These are phyloP conservation scores for Phytophthora pinifolia DNA, from an alignment of 352 stramenopile species.

Conservation along the genomic window DNA sequence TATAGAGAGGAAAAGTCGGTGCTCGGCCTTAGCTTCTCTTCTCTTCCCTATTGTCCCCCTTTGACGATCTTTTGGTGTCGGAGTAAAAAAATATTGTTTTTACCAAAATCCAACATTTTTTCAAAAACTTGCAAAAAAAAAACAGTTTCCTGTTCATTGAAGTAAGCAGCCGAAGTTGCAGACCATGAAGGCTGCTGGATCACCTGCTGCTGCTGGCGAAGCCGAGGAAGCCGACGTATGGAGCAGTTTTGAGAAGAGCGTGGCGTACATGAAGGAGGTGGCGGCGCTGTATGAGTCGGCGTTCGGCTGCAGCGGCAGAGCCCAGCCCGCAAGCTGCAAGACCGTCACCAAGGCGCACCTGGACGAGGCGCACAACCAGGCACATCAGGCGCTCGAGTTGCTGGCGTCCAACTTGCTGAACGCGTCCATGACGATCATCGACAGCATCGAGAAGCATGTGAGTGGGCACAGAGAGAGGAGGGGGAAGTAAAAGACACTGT, in stretches of 20 bases:
- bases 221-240: constrained; percentile 34
- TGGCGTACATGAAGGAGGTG: constrained; percentile 51
- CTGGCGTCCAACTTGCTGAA: constrained; percentile 63
- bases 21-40: too few relatives aligned
- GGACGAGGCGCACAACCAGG: constrained; percentile 46
- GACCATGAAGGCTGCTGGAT: constrained; percentile 3
- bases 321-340: constrained; percentile 14
- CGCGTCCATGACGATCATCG: constrained; percentile 39
- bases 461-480: neutral
- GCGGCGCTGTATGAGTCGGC: constrained; percentile 52
- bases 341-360: constrained; percentile 37
- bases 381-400: constrained; percentile 53
- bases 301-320: constrained; percentile 24
- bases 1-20: too few relatives aligned
- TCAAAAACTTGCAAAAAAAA: too few relatives aligned
- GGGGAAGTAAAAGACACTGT: neutral
- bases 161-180: too few relatives aligned
- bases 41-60: too few relatives aligned
- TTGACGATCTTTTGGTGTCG: too few relatives aligned
- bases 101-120: too few relatives aligned
- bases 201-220: constrained; percentile 27
- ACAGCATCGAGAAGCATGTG: constrained; percentile 44
- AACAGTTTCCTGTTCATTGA: too few relatives aligned
- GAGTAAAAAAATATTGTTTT: too few relatives aligned
- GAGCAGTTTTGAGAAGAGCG: constrained; percentile 52